Evolutionary conservation across 371 early-diverging fungal genomes (phyloP).

Genomic region (Zychaea mexicana): DNA sequence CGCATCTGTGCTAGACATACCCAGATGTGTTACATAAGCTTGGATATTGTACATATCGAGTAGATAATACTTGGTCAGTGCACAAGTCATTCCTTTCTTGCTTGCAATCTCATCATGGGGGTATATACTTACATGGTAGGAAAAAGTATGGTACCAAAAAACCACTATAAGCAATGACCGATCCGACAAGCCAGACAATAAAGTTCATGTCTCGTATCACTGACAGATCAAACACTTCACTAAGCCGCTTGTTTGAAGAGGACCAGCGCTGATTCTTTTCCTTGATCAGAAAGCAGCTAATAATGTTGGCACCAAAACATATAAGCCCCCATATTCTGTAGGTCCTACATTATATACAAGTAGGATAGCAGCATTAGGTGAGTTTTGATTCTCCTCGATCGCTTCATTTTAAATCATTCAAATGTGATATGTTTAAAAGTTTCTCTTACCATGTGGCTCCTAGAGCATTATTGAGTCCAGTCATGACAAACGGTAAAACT

Average conservation of each 20-base stretch:
- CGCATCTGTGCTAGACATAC: slow-evolving; percentile 16
- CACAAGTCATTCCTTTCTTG: neutral
- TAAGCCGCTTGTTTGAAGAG: neutral
- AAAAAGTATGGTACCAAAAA: slow-evolving; percentile 26
- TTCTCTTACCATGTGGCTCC: slow-evolving; percentile 54
- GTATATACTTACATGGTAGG: slow-evolving; percentile 20
- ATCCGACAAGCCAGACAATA: slow-evolving; percentile 13
- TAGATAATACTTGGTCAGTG: neutral
- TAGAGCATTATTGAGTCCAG: slow-evolving; percentile 50
- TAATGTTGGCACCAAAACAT: slow-evolving; percentile 7
- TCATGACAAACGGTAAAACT: slow-evolving; percentile 66
- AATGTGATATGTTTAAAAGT: neutral
- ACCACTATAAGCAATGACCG: slow-evolving; percentile 22
- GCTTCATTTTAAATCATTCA: too few relatives aligned
- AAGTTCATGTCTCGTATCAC: slow-evolving; percentile 11
- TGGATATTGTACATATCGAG: neutral
- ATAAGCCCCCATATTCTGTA: slow-evolving; percentile 22
- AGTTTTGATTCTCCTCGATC: neutral
- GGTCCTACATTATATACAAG: neutral
- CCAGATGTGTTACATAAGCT: slow-evolving; percentile 25
- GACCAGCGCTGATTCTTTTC: slow-evolving; percentile 11
- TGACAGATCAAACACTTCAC: slow-evolving; percentile 16
- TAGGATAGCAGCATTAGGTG: neutral
- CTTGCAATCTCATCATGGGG: too few relatives aligned
- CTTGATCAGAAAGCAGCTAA: slow-evolving; percentile 19